phyloP scores from a whole-genome alignment of 164 flowering plant genomes.

The Vitis cinerea region DNA sequence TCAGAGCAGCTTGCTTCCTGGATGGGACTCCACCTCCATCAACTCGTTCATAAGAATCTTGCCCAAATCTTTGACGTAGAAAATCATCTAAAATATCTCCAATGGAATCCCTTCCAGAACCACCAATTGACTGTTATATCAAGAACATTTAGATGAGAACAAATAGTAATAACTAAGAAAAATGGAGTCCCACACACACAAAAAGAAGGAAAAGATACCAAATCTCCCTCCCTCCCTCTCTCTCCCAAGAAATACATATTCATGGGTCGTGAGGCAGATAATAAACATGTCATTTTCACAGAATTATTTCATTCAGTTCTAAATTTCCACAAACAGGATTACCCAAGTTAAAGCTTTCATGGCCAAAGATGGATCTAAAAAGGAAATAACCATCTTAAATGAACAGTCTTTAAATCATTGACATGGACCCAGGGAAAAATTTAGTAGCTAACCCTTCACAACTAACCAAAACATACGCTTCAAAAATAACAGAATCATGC shows the following conservation, averaged over 20 bases:
- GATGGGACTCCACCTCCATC: slow-evolving; percentile 43
- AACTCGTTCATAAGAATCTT: slow-evolving; percentile 75
- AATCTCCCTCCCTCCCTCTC: too few species aligned
- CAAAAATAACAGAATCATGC: too few species aligned
- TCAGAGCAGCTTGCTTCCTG: slow-evolving; percentile 61
- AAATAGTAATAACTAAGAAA: background rate
- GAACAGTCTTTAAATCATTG: too few species aligned
- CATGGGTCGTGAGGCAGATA: background rate
- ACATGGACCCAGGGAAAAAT: too few species aligned
- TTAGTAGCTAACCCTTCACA: too few species aligned
- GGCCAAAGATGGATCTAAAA: background rate
- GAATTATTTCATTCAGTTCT: background rate
- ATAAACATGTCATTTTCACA: background rate
- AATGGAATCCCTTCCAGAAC: slow-evolving; percentile 40
- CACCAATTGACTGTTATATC: slow-evolving; percentile 50
- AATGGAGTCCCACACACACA: background rate
- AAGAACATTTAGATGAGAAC: slow-evolving; percentile 9
- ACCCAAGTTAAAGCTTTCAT: background rate
- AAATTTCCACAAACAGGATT: background rate
- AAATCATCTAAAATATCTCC: slow-evolving; percentile 87
- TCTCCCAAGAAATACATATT: too few species aligned
- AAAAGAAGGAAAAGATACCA: too few species aligned
- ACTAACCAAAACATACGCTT: too few species aligned
- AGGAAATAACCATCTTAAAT: background rate
- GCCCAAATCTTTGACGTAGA: slow-evolving; percentile 70